These are phyloP conservation scores for Cladosporium phlei DNA, from an alignment of 2,329 filamentous ascomycete genomes.

Conservation along the genomic window DNA sequence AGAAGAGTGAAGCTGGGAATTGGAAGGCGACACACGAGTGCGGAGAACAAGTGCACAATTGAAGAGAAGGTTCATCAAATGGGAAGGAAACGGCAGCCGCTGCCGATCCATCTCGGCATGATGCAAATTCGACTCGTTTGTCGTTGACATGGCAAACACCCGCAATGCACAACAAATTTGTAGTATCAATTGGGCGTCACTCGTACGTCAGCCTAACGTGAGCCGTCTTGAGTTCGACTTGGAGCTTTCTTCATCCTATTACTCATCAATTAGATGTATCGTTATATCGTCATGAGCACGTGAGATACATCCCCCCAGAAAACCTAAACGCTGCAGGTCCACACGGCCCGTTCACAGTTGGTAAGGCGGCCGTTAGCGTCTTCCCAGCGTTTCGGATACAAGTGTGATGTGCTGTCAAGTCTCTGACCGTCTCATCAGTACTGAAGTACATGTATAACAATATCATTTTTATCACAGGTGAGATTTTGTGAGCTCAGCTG, in stretches of 20 bases:
- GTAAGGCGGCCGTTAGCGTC: neutral
- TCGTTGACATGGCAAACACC: too few species aligned
- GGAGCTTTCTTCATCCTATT: too few species aligned
- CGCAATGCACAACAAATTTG: neutral
- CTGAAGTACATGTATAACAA: too few species aligned
- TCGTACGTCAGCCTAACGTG: too few species aligned
- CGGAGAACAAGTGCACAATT: slow-evolving; percentile 5
- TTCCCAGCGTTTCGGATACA: neutral
- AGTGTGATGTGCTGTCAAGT: too few species aligned
- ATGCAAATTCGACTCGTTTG: slow-evolving; percentile 1
- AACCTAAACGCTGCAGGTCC: neutral
- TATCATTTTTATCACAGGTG: too few species aligned
- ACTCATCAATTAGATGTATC: too few species aligned
- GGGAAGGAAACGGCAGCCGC: slow-evolving; percentile 4
- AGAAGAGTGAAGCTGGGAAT: neutral
- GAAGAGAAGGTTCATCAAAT: slow-evolving; percentile 1
- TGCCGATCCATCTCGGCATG: slow-evolving; percentile 5
- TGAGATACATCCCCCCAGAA: neutral
- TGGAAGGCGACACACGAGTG: neutral
- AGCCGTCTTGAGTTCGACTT: too few species aligned
- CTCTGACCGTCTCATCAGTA: too few species aligned
- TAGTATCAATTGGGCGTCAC: too few species aligned
- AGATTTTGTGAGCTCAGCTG: too few species aligned
- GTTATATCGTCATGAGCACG: neutral
- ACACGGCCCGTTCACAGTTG: slow-evolving; percentile 2